Evolutionary conservation across 805 yeast genomes (phyloP).

Genomic region (Priceomyces melissophilus): DNA sequence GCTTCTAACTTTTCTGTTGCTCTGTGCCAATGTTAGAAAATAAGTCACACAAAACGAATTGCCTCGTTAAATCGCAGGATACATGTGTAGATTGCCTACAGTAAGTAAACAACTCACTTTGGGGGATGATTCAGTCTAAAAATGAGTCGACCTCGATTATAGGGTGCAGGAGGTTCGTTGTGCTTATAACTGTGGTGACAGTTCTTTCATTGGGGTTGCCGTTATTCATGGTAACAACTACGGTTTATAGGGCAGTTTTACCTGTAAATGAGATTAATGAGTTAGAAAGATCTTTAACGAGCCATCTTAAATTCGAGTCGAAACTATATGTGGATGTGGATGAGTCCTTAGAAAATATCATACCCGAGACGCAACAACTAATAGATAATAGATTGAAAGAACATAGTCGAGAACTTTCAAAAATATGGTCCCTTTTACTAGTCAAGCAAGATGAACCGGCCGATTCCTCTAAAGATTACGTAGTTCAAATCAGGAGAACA

Average conservation of each 20-base stretch:
- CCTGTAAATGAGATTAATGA: conserved; percentile 44
- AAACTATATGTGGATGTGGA: conserved; percentile 44
- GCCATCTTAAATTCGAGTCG: conserved; percentile 26
- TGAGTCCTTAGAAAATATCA: conserved; percentile 24
- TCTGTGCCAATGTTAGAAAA: no score
- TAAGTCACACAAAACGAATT: no score
- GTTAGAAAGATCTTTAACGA: conserved; percentile 22
- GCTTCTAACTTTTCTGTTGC: no score
- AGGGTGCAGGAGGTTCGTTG: conserved; percentile 7
- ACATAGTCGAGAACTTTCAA: conserved; percentile 19
- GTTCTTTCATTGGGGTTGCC: conserved; percentile 48
- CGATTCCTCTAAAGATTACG: conserved; percentile 26
- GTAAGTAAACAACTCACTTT: no score
- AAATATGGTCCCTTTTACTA: conserved; percentile 29
- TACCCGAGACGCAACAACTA: conserved; percentile 31
- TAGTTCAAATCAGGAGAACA: conserved; percentile 17
- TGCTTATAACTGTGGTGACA: conserved; percentile 11
- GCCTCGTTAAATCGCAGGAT: no score
- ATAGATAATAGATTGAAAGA: conserved; percentile 27
- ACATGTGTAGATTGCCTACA: no score
- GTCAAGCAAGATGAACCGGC: background rate
- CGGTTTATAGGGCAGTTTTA: conserved; percentile 59
- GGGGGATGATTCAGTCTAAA: background rate
- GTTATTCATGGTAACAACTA: conserved; percentile 57
- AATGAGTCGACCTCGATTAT: background rate